A percentile compares a stretch with the other conserved stretches of the same genome.
Conservation (phyloP, 1,284 basidiomycete species). For the Schizophyllum commune region DNA sequence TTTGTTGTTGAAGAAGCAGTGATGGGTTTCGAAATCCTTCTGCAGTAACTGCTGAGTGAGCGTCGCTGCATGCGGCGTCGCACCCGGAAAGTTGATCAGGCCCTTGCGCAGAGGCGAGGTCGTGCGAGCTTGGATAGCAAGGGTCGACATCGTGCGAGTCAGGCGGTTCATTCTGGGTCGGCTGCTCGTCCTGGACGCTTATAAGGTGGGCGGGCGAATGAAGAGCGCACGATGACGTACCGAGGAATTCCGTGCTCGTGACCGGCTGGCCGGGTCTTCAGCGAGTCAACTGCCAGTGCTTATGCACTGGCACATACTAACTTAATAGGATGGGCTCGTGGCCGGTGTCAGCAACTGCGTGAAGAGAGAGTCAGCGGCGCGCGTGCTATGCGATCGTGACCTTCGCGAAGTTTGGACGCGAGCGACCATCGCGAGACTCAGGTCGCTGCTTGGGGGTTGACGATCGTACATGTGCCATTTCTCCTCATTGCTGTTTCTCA, state of each 20-base stretch:
- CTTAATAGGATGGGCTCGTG: too few relatives aligned
- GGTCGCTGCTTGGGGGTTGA: too few relatives aligned
- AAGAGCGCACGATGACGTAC: neutral
- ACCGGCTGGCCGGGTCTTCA: too few relatives aligned
- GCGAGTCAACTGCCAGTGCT: too few relatives aligned
- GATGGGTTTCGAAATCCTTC: constrained; percentile 48
- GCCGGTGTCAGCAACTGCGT: too few relatives aligned
- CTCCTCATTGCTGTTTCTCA: too few relatives aligned
- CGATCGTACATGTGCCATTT: too few relatives aligned
- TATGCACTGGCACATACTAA: too few relatives aligned
- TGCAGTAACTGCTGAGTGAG: constrained; percentile 40
- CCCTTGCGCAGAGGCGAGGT: constrained; percentile 25
- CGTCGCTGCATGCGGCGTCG: constrained; percentile 38
- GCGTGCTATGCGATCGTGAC: too few relatives aligned
- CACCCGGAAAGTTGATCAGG: constrained; percentile 40
- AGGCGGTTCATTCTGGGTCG: neutral
- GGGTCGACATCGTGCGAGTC: neutral
- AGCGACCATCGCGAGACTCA: too few relatives aligned
- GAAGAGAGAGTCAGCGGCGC: too few relatives aligned
- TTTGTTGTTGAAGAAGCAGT: constrained; percentile 44
- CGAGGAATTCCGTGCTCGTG: neutral
- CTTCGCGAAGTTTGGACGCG: too few relatives aligned
- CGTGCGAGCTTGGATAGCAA: neutral
- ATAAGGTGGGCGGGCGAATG: neutral
- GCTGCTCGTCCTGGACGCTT: neutral